Percentiles rank a stretch among this genome's conserved stretches.
Conservation (phyloP, 2,329 filamentous ascomycete species). For the Bertia moriformis region DNA sequence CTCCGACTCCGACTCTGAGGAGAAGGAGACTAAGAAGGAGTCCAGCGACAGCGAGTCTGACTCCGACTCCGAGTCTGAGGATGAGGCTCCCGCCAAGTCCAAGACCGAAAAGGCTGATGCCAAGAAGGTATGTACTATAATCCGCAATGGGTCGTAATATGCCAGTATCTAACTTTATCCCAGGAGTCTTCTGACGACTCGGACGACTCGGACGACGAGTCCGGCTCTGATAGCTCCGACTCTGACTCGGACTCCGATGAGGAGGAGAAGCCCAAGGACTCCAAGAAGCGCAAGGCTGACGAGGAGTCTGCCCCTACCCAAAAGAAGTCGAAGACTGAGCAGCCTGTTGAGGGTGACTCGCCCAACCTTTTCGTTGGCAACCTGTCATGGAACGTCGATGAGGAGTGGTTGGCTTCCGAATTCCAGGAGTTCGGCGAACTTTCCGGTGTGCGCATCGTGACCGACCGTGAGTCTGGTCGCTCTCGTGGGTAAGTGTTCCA, state of each 20-base stretch:
- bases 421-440: conserved; percentile 70
- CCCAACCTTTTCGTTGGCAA: conserved; percentile 78
- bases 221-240: conserved; percentile 14
- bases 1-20: conserved; percentile 1
- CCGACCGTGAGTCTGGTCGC: conserved; percentile 64
- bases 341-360: conserved; percentile 24
- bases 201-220: conserved; percentile 12
- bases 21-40: conserved; percentile 13
- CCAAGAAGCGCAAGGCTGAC: conserved; percentile 57
- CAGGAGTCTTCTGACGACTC: conserved; percentile 8
- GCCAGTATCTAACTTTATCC: not conserved
- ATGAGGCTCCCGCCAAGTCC: conserved; percentile 1
- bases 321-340: conserved; percentile 57
- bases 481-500: conserved; percentile 55
- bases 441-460: conserved; percentile 63
- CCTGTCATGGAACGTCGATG: conserved; percentile 80
- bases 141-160: not conserved
- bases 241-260: conserved; percentile 31
- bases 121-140: not conserved
- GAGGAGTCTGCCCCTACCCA: conserved; percentile 28
- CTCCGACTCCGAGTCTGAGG: not conserved
- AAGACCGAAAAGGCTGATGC: too few species aligned
- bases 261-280: conserved; percentile 17
- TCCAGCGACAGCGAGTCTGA: conserved; percentile 5
- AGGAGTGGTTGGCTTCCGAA: conserved; percentile 64